phyloP scores from a whole-genome alignment of 441 rosid species.

The Jatropha multifida region DNA sequence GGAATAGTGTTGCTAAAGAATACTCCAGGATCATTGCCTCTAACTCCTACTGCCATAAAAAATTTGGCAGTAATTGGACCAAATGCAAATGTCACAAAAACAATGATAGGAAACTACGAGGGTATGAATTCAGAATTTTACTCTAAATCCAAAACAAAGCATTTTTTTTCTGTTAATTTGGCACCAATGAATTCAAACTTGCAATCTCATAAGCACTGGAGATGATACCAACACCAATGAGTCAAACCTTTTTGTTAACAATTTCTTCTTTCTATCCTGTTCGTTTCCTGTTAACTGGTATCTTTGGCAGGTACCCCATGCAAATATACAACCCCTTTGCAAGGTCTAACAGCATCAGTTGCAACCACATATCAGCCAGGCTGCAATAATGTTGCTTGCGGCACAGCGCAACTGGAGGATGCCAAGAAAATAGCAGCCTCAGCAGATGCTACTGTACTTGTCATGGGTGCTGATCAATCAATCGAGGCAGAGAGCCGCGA shows the following conservation, averaged over 20 bases:
- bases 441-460: constrained; percentile 71
- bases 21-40: constrained; percentile 53
- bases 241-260: background rate
- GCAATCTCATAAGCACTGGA: no score
- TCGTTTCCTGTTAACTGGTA: background rate
- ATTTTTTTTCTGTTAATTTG: no score
- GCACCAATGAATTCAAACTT: no score
- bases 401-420: constrained; percentile 47
- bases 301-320: constrained; percentile 58
- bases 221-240: no score
- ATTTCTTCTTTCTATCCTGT: background rate
- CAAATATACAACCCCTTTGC: constrained; percentile 74
- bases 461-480: constrained; percentile 75
- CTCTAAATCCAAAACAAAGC: no score
- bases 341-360: constrained; percentile 59
- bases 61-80: constrained; percentile 89
- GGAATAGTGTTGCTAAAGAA: constrained; percentile 88
- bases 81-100: constrained; percentile 73
- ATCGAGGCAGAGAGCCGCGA: constrained; percentile 61
- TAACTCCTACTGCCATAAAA: constrained; percentile 51
- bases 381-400: constrained; percentile 58
- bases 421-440: constrained; percentile 50
- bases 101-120: constrained; percentile 94
- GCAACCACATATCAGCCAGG: constrained; percentile 59
- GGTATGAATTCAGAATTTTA: constrained; percentile 32